Conservation (phyloP, 2,329 filamentous ascomycete species). For the Talaromyces sp. region DNA sequence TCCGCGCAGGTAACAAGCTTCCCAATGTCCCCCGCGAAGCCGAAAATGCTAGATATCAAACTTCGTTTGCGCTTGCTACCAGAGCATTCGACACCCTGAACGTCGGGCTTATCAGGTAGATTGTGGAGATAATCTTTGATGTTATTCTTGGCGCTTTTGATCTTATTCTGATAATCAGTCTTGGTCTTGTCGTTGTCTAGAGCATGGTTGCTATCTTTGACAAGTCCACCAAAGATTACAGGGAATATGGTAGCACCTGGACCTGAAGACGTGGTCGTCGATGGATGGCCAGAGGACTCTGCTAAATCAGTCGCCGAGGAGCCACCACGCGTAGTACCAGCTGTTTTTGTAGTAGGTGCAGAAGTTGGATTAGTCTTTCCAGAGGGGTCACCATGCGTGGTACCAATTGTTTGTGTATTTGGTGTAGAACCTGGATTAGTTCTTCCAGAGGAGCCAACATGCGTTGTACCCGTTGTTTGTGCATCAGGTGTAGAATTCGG, state of each 20-base stretch:
- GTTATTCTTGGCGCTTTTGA: not conserved
- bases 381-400: no score
- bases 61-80: not conserved
- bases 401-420: no score
- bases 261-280: not conserved
- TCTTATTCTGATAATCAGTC: not conserved
- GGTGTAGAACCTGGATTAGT: no score
- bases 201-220: not conserved
- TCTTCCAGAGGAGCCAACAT: not conserved
- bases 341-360: no score
- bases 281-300: not conserved
- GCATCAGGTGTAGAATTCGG: no score
- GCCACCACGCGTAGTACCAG: not conserved
- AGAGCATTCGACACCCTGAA: not conserved
- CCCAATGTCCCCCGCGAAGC: not conserved
- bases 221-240: not conserved
- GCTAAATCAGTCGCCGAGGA: not conserved
- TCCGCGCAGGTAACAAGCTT: not conserved
- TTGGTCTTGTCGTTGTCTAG: not conserved
- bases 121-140: not conserved
- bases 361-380: no score
- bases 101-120: not conserved
- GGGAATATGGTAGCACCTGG: not conserved
- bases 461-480: no score
- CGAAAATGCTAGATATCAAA: not conserved